These are phyloP conservation scores for Ramichloridium luteum DNA, from an alignment of 2,329 filamentous ascomycete species.

Conservation along the genomic window DNA sequence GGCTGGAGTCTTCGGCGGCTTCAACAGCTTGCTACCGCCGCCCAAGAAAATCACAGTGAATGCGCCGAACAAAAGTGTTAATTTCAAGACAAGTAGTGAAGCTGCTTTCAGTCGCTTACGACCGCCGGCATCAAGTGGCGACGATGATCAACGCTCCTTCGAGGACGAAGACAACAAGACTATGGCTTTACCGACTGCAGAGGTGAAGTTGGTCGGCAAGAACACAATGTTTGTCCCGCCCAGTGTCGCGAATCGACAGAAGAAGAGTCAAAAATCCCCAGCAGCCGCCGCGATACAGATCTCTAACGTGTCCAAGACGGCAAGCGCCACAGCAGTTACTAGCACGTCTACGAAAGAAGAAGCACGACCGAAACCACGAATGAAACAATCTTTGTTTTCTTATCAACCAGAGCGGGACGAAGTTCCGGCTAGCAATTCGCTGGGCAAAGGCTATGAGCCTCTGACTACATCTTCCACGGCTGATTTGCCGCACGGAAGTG, in stretches of 20 bases:
- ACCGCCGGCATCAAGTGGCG: conserved; percentile 30
- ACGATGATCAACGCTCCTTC: conserved; percentile 16
- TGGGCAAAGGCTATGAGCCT: conserved; percentile 25
- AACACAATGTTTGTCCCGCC: conserved; percentile 81
- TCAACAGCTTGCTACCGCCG: conserved; percentile 76
- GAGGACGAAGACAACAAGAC: conserved; percentile 35
- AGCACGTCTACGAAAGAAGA: conserved; percentile 4
- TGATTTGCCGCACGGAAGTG: conserved; percentile 1
- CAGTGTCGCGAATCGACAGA: conserved; percentile 64
- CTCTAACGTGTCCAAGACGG: no score
- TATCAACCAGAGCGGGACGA: conserved; percentile 34
- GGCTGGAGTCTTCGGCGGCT: conserved; percentile 58
- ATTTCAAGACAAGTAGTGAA: conserved; percentile 69
- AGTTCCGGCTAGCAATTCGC: background rate
- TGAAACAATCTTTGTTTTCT: conserved; percentile 60
- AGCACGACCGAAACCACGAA: conserved; percentile 30
- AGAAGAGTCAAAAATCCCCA: conserved; percentile 47
- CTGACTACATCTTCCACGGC: conserved; percentile 16
- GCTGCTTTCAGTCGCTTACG: conserved; percentile 65
- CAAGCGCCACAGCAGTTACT: background rate
- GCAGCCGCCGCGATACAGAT: no score
- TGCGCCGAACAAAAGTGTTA: conserved; percentile 46
- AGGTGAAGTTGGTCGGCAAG: conserved; percentile 61
- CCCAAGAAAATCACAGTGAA: conserved; percentile 49
- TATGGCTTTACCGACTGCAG: conserved; percentile 31